Percentiles rank a stretch among this genome's conserved stretches.
phyloP scores from a whole-genome alignment of 805 yeast genomes.

The Lachancea fermentati region DNA sequence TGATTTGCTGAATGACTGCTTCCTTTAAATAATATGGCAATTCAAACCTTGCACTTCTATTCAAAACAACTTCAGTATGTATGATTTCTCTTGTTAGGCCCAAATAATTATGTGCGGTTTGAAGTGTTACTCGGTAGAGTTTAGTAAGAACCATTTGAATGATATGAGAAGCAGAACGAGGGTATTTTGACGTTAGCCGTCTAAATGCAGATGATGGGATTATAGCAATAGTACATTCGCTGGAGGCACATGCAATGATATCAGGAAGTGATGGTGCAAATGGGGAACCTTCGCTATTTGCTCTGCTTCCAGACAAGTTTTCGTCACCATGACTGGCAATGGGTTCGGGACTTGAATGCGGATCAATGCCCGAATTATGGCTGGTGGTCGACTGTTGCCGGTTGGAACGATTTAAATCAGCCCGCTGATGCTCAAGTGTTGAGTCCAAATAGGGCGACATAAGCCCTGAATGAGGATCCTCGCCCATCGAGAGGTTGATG shows the following conservation, averaged over 20 bases:
- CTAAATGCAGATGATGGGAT: constrained; percentile 83
- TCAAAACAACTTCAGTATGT: constrained; percentile 65
- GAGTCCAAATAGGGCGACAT: constrained; percentile 9
- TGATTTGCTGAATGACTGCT: constrained; percentile 43
- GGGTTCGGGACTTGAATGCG: constrained; percentile 1
- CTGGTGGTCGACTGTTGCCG: not conserved
- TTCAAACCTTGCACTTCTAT: constrained; percentile 41
- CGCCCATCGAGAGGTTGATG: not conserved
- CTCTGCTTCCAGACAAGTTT: not conserved
- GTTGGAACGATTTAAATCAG: not conserved
- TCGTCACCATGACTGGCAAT: not conserved
- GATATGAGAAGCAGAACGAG: constrained; percentile 87
- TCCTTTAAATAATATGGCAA: constrained; percentile 64
- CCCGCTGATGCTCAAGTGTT: constrained; percentile 4
- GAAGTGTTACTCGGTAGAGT: constrained; percentile 84
- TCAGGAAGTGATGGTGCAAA: constrained; percentile 23
- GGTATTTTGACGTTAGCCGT: constrained; percentile 65
- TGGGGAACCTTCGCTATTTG: not conserved
- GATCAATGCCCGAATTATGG: not conserved
- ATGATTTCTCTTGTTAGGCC: constrained; percentile 80
- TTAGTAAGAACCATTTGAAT: constrained; percentile 88
- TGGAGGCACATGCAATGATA: constrained; percentile 69
- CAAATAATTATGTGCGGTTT: constrained; percentile 80
- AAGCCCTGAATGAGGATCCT: constrained; percentile 2
- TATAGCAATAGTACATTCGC: constrained; percentile 80